Evolutionary conservation across 2,329 filamentous ascomycete genomes (phyloP).

Genomic region (Colletotrichum lupini): DNA sequence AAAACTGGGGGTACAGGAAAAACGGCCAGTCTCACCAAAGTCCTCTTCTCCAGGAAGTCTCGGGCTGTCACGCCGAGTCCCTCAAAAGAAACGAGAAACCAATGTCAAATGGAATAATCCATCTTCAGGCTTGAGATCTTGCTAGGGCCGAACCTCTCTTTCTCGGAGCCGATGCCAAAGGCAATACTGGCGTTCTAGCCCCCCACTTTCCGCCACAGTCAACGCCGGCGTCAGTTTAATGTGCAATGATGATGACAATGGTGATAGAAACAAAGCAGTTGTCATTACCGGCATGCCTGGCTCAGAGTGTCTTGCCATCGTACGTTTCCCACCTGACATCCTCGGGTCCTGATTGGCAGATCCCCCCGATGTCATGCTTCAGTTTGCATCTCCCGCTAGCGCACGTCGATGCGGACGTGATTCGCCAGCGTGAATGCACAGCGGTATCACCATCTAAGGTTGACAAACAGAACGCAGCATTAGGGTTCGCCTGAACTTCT

Average conservation of each 20-base stretch:
- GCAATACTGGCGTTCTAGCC: background rate
- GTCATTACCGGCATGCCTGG: background rate
- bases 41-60: background rate
- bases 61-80: background rate
- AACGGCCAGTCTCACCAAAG: background rate
- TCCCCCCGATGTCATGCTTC: background rate
- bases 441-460: background rate
- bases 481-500: background rate
- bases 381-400: constrained; percentile 5
- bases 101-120: background rate
- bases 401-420: background rate
- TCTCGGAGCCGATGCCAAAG: background rate
- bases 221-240: background rate
- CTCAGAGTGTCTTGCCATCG: background rate
- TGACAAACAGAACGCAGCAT: background rate
- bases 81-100: background rate
- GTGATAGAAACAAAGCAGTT: background rate
- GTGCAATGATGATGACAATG: background rate
- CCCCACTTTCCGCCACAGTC: background rate
- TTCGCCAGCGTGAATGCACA: background rate
- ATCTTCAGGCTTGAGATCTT: background rate
- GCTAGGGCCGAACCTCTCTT: background rate
- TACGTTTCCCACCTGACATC: background rate
- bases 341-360: background rate
- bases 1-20: background rate